Evolutionary conservation across 768 basidiomycete genomes (phyloP), one percentile per base, ranked within the genome.

Genomic region (Pleurotus pulmonarius): DNA sequence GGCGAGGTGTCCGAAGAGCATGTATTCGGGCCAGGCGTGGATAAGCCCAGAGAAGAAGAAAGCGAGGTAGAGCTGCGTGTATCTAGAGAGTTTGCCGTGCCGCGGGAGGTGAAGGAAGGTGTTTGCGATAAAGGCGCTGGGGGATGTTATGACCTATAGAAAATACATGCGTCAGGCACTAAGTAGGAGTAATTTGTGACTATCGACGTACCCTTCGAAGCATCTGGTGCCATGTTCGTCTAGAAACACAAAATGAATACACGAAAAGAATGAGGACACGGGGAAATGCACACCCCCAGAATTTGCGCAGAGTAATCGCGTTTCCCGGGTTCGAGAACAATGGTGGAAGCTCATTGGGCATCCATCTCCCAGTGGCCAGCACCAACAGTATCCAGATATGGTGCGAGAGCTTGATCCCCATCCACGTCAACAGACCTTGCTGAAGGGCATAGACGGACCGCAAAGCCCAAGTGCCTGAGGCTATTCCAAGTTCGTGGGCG

Each of bases 221-320:
- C 1, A 58, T 18, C 46, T 74, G 72, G 54, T 74, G 70, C 68
- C 69, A 72, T 5, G 65, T 63, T 53, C 62, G 63, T n/a, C 71
- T 72, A 48, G 11, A 20, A 20, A 20, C 20, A 20, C 3, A 20
- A 20, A 20, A 3, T 20, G 20, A 26, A 26, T 37, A 16, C 56
- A 40, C 16, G 45, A 16, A 38, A 7, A 26, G 16, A 7, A 16
- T 4, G 13, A 46, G 16, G 39, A 56, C 40, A 44, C 15, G 18
- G 4, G 22, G 22, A 41, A 18, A 46, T 9, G 16, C 70, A 16
- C 56, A 72, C 73, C 72, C 70, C 73, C 71, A 73, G 46, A 71
- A 67, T 29, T 59, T 65, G 12, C 70, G 63, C 1, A 73, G 15
- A 2, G 69, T 68, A 46, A 68, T 69, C 1, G 69, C 62, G 13